Evolutionary conservation across 345 rosid genomes (phyloP).

Genomic region (Tarenaya hassleriana): DNA sequence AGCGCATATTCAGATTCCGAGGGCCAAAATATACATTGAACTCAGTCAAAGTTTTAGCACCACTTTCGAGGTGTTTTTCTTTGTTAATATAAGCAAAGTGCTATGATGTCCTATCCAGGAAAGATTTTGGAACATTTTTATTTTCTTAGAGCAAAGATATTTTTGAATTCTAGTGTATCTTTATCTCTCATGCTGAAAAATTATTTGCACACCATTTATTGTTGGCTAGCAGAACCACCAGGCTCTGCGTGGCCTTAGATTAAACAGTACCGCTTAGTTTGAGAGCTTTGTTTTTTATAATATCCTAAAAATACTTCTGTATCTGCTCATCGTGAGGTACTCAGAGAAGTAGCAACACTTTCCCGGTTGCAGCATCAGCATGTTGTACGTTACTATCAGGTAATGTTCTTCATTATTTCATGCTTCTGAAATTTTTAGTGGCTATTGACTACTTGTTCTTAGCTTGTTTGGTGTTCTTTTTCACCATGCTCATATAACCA

Average conservation of each 20-base stretch:
- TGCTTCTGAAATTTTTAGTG: conserved; percentile 19
- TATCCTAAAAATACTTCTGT: conserved; percentile 15
- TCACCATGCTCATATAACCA: no score
- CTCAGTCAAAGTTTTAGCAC: neutral
- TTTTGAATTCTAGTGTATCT: neutral
- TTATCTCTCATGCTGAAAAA: conserved; percentile 11
- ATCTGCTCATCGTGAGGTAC: conserved; percentile 30
- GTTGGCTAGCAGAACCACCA: conserved; percentile 6
- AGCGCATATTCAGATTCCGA: conserved; percentile 3
- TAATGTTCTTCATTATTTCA: conserved; percentile 22
- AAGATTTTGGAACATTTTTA: conserved; percentile 1
- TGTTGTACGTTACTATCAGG: conserved; percentile 99
- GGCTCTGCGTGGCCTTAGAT: conserved; percentile 14
- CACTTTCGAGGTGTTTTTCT: conserved; percentile 14
- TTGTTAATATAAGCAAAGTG: conserved; percentile 13
- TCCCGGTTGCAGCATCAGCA: conserved; percentile 98
- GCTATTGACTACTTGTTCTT: conserved; percentile 8
- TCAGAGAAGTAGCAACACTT: conserved; percentile 95
- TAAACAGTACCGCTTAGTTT: conserved; percentile 2
- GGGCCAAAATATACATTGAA: conserved; percentile 6
- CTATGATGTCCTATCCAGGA: conserved; percentile 7
- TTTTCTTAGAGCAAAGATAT: conserved; percentile 5
- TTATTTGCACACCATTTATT: conserved; percentile 3
- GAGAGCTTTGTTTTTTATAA: neutral
- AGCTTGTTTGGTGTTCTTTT: no score